phyloP scores from a whole-genome alignment of 225 moss, liverwort and hornwort species.

The Lunularia cruciata region DNA sequence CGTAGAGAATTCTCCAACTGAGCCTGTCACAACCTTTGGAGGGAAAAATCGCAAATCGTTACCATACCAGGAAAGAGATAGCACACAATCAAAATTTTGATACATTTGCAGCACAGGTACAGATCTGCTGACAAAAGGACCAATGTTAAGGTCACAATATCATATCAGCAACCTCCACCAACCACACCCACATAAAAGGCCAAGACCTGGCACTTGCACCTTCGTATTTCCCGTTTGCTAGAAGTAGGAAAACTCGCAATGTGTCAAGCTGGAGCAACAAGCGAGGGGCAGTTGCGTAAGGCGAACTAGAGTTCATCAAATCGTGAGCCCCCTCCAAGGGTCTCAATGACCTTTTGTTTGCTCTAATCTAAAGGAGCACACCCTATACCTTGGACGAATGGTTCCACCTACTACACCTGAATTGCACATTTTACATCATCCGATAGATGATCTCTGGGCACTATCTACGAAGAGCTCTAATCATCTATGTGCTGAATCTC shows the following conservation, averaged over 20 bases:
- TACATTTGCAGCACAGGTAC: slow-evolving; percentile 3
- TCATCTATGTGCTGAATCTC: slow-evolving; percentile 98
- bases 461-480: slow-evolving; percentile 27
- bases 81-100: slow-evolving; percentile 8
- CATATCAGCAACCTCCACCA: slow-evolving; percentile 3
- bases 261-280: slow-evolving; percentile 3
- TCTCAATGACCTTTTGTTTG: slow-evolving; percentile 8
- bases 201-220: not conserved
- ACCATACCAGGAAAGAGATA: not conserved
- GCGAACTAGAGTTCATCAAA: not conserved
- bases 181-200: not conserved
- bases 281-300: not conserved
- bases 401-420: not conserved
- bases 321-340: slow-evolving; percentile 24
- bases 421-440: slow-evolving; percentile 10
- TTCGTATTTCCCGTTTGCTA: not conserved
- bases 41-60: not conserved
- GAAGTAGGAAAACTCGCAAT: not conserved
- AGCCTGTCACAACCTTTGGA: too few relatives aligned
- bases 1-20: too few relatives aligned
- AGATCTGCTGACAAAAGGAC: slow-evolving; percentile 13
- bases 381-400: slow-evolving; percentile 5
- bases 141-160: not conserved
- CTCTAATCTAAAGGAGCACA: slow-evolving; percentile 5
- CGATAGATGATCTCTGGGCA: not conserved